phyloP scores from a whole-genome alignment of 179 eudicot species.

The Patellifolia procumbens region DNA sequence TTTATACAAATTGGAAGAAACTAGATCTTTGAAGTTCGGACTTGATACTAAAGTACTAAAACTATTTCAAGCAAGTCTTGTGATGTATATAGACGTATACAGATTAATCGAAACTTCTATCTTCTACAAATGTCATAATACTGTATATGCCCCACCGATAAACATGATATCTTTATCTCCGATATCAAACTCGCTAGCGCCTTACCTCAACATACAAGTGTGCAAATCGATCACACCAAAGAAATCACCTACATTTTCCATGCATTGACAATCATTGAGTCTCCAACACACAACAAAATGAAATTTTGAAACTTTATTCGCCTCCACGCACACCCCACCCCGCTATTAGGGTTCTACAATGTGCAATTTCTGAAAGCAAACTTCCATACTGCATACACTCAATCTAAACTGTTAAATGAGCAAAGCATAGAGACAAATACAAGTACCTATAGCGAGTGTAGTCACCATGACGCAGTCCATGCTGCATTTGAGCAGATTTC shows the following conservation, averaged over 20 bases:
- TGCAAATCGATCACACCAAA: background rate
- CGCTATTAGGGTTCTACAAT: background rate
- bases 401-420: background rate
- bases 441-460: slow-evolving; percentile 82
- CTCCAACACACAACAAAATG: background rate
- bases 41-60: no score
- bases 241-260: background rate
- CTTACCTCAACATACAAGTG: background rate
- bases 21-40: no score
- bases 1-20: no score
- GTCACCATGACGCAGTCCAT: slow-evolving; percentile 90
- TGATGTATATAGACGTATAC: no score
- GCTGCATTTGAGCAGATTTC: slow-evolving; percentile 99
- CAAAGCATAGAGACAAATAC: background rate
- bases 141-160: no score
- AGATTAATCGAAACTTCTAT: no score
- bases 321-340: background rate
- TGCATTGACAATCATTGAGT: background rate
- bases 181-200: background rate
- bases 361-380: background rate
- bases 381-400: background rate
- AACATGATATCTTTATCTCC: no score
- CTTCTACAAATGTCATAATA: no score
- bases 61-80: no score
- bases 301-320: background rate